Evolutionary conservation across 78 protist species (phyloP).

Genomic region (Planoprotostelium fungivorum): DNA sequence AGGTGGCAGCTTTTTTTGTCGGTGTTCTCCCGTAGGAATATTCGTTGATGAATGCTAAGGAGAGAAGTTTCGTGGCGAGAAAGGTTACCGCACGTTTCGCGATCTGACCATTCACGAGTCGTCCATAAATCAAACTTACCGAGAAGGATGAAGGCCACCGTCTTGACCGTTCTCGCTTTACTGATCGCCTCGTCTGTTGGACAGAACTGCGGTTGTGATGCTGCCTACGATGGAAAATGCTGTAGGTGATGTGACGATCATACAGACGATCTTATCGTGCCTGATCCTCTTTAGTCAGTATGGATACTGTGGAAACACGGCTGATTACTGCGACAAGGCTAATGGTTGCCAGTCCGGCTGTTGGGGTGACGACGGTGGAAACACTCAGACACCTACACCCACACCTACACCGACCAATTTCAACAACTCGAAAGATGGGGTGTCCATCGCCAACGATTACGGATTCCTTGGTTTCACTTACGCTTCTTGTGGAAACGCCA

Average conservation of each 20-base stretch:
- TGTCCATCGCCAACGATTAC: background rate
- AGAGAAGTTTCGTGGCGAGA: too few relatives aligned
- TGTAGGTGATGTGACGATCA: background rate
- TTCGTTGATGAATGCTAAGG: too few relatives aligned
- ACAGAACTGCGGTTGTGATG: background rate
- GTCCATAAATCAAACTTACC: too few relatives aligned
- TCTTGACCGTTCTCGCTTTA: too few relatives aligned
- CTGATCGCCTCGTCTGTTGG: background rate
- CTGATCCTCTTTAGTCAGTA: background rate
- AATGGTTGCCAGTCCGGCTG: background rate
- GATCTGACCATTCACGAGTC: too few relatives aligned
- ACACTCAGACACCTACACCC: too few relatives aligned
- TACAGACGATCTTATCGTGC: background rate
- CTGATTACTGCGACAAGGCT: background rate
- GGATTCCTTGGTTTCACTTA: background rate
- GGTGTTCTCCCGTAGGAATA: too few relatives aligned
- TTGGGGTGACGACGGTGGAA: background rate
- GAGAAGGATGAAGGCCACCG: too few relatives aligned
- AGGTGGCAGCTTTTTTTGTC: too few relatives aligned
- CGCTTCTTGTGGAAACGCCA: background rate
- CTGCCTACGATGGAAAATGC: background rate
- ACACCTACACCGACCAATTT: too few relatives aligned
- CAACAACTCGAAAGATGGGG: background rate
- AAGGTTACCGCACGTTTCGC: too few relatives aligned
- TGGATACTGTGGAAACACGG: background rate